Evolutionary conservation across 2,329 filamentous ascomycete species (phyloP).

Genomic region (Aspergillus sp.): DNA sequence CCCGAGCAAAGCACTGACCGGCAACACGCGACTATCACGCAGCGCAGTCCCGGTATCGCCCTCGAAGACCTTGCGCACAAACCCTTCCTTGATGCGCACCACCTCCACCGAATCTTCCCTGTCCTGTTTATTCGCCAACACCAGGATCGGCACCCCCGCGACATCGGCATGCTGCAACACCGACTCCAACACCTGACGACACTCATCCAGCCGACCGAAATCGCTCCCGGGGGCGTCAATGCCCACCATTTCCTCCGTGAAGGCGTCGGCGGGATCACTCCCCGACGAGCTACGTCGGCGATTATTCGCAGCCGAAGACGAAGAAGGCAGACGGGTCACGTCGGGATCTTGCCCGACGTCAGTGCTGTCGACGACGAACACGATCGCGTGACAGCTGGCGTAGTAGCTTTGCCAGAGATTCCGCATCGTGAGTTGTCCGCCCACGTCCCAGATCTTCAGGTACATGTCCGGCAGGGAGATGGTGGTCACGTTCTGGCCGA

Average conservation of each 20-base stretch:
- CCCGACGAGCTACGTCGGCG: conserved; percentile 27
- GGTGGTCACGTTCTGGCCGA: conserved; percentile 94
- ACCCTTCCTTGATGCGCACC: conserved; percentile 92
- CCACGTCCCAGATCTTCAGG: conserved; percentile 97
- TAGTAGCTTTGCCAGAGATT: conserved; percentile 97
- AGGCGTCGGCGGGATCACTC: conserved; percentile 15
- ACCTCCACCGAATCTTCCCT: conserved; percentile 97
- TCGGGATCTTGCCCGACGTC: conserved; percentile 81
- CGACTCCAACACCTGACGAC: conserved; percentile 82
- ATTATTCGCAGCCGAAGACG: conserved; percentile 11
- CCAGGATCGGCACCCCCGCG: conserved; percentile 84
- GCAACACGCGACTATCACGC: conserved; percentile 85
- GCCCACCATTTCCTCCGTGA: conserved; percentile 35
- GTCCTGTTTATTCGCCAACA: conserved; percentile 97
- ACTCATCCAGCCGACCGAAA: conserved; percentile 73
- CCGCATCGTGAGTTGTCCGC: conserved; percentile 84
- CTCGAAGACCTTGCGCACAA: conserved; percentile 94
- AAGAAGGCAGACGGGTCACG: conserved; percentile 51
- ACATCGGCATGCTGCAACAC: conserved; percentile 85
- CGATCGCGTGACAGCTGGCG: conserved; percentile 87
- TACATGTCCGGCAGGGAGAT: conserved; percentile 92
- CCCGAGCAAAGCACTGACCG: conserved; percentile 79
- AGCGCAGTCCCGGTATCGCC: conserved; percentile 84
- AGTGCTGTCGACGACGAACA: conserved; percentile 95
- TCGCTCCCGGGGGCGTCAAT: conserved; percentile 37